Conservation (phyloP, 2,329 filamentous ascomycete species). For the Aspergillus sp. region DNA sequence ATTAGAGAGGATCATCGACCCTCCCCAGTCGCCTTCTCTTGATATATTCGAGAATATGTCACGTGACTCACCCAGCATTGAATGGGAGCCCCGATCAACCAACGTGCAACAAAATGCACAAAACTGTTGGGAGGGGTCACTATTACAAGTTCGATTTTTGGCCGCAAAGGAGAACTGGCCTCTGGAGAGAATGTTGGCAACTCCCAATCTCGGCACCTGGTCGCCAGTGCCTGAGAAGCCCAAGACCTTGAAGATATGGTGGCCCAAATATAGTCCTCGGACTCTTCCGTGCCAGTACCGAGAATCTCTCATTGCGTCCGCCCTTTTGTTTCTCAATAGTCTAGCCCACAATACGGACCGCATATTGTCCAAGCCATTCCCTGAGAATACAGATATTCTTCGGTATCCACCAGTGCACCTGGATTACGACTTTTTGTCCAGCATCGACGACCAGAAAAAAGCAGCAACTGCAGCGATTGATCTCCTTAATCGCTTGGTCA, state of each 20-base stretch:
- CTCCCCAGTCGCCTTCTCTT: neutral
- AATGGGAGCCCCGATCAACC: neutral
- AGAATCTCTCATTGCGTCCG: neutral
- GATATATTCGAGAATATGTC: neutral
- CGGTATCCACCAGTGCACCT: conserved; percentile 8
- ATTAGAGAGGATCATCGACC: neutral
- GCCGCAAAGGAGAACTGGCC: neutral
- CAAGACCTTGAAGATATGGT: neutral
- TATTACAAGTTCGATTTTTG: neutral
- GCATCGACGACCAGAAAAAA: neutral
- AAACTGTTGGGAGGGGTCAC: neutral
- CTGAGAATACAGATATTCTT: neutral
- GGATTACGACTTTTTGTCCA: conserved; percentile 7
- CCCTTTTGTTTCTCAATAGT: neutral
- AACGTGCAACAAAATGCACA: neutral
- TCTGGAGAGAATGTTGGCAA: neutral
- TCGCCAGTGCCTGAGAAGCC: neutral
- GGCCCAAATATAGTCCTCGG: neutral
- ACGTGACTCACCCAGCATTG: neutral
- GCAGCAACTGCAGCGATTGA: neutral
- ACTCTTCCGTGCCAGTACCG: neutral
- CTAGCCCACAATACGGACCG: neutral
- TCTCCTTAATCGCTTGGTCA: neutral
- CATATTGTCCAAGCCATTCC: neutral
- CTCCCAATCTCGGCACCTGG: neutral